phyloP scores from a whole-genome alignment of 331 rosid species.

The Quercus tomentella region DNA sequence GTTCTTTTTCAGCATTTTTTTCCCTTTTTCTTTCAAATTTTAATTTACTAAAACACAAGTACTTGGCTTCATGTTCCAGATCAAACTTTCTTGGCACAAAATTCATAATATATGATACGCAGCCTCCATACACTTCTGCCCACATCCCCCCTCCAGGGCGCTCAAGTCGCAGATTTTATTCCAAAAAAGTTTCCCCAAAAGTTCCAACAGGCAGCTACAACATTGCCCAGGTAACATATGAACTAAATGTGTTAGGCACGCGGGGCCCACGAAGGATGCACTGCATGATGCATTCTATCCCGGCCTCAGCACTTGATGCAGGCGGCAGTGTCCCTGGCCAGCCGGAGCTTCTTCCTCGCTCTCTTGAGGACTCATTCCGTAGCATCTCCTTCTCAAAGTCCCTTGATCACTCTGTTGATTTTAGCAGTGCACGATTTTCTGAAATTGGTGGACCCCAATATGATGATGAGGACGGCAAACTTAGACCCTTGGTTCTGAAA shows the following conservation, averaged over 20 bases:
- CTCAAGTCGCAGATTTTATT: slow-evolving; percentile 76
- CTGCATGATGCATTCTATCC: slow-evolving; percentile 82
- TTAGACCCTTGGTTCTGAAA: slow-evolving; percentile 74
- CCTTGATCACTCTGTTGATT: slow-evolving; percentile 66
- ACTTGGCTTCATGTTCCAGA: slow-evolving; percentile 40
- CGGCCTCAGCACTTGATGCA: slow-evolving; percentile 58
- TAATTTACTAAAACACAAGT: background rate
- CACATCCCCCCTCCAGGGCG: slow-evolving; percentile 53
- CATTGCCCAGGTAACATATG: slow-evolving; percentile 85
- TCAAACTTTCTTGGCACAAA: slow-evolving; percentile 88
- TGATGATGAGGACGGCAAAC: slow-evolving; percentile 50
- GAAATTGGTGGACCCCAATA: slow-evolving; percentile 45
- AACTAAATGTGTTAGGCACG: slow-evolving; percentile 76
- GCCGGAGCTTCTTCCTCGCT: slow-evolving; percentile 58
- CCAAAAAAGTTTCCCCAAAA: slow-evolving; percentile 82
- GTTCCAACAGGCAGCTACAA: slow-evolving; percentile 81
- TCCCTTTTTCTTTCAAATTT: background rate
- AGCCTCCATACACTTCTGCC: slow-evolving; percentile 65
- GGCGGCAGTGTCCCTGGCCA: slow-evolving; percentile 79
- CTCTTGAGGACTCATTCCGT: slow-evolving; percentile 66
- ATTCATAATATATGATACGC: slow-evolving; percentile 76
- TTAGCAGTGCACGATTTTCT: slow-evolving; percentile 76
- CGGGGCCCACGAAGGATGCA: slow-evolving; percentile 94
- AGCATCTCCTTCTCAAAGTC: slow-evolving; percentile 79
- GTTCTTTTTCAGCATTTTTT: background rate